Base-by-base conservation (phyloP, 2,329 filamentous ascomycete genomes). In the Fusarium nematophilum region DNA sequence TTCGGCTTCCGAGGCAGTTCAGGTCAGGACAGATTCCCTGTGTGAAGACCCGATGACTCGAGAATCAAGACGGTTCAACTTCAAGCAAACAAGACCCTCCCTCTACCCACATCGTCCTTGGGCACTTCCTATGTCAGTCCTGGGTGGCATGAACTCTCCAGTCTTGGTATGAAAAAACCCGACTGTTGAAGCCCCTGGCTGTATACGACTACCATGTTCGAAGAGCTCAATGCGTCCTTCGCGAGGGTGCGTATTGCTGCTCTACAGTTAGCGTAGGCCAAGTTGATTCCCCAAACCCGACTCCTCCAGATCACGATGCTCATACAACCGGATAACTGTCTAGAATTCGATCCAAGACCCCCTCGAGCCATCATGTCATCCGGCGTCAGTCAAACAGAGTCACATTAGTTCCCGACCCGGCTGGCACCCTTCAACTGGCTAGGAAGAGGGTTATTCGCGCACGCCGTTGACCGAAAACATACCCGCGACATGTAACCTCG, bases 181-280 rank as follows among this genome's bases (percentile, higher is more conserved):
- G n/a, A n/a, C n/a, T n/a, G n/a, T n/a, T n/a, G n/a, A n/a, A n/a
- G n/a, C n/a, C n/a, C n/a, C n/a, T n/a, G n/a, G n/a, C n/a, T n/a
- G n/a, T n/a, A n/a, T n/a, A n/a, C n/a, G n/a, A n/a, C n/a, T n/a
- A n/a, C n/a, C 38, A 77, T 76, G 72, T 72, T 75, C 31, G 72
- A 78, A 34, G 76, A 80, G 39, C 69, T 82, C 33, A 76, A 79
- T 58, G 66, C 72, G 29, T 72, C 77, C 30, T 67, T 83, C 29
- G 73, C 77, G 51, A 78, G 79, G 45, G 73, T 83, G 56, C 79
- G 81, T 59, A 77, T 84, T 57, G 80, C 79, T 23, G 74, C 81
- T 23, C 69, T 82, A 29, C 78, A 81, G 68, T 77, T 75, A 37
- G 72, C 80, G 80, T 83, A 71, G 65, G 81, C 76, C 10, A n/a